Base-by-base conservation (phyloP, 306 rosid species). In the Citrullus colocynthis region DNA sequence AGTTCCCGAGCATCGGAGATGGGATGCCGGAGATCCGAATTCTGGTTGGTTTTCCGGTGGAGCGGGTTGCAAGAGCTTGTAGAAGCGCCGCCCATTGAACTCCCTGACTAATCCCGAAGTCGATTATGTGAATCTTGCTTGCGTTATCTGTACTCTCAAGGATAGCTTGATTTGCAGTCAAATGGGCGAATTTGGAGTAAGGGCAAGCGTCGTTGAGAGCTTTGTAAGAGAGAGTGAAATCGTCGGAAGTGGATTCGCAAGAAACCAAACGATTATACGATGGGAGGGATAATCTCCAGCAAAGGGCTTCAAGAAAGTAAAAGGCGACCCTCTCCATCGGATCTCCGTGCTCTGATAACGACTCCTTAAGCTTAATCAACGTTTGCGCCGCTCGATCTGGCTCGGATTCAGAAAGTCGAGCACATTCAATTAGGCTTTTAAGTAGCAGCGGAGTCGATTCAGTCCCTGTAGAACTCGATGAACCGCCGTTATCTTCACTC, bases 141-240 rank as follows among this genome's bases (percentile, higher is more conserved):
- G 92, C 85, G 12, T 81, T 84, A 64, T 90, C 97, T 0, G 96
- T 89, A 24, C 94, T 96, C 83, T 95, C 98, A 3, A 95, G 88
- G 2, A 95, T 92, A 0, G 98, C 98, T 81, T 95, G 98, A 62
- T 95, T 95, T 2, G 98, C 98, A 0, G 98, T 95, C 82, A 95
- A 78, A 82, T 95, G 98, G 3, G 98, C 96, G 21, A 95, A 95
- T 75, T 90, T 95, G 3, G 98, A 92, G 80, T 92, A 92, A 2
- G 98, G 98, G 66, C 98, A 95, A 11, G 97, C 97, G 60, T 95
- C 98, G 77, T 95, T 95, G 2, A 95, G 60, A 63, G 90, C 92
- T 81, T 95, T 95, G 87, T 95, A 95, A 16, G 88, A 84, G 13
- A 92, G 86, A 0, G 96, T 92, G 32, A 89, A 84, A 42, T 95